Percentiles rank a stretch among this genome's conserved stretches.
phyloP scores from a whole-genome alignment of 257 asterid genomes.

The Solanum tacnaense region DNA sequence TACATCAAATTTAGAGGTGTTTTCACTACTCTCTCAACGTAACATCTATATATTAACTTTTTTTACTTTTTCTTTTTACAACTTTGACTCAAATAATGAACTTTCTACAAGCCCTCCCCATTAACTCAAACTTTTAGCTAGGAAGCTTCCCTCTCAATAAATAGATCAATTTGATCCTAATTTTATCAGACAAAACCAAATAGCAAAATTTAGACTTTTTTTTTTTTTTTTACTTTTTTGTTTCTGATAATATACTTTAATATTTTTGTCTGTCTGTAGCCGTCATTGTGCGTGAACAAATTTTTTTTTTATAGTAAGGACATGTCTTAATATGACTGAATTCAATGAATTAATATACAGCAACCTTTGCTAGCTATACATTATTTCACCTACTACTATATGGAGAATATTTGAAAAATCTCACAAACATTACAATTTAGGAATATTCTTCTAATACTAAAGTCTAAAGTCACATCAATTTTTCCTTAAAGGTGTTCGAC shows the following conservation, averaged over 20 bases:
- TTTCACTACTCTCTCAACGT: background rate
- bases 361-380: background rate
- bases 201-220: background rate
- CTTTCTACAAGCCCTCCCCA: background rate
- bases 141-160: background rate
- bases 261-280: background rate
- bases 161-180: background rate
- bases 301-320: background rate
- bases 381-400: background rate
- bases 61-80: background rate
- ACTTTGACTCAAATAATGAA: background rate
- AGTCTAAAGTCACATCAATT: background rate
- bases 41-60: too few species aligned
- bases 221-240: background rate
- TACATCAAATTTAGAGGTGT: accelerated
- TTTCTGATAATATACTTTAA: background rate
- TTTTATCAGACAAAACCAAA: background rate
- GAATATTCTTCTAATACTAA: background rate
- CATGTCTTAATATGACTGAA: background rate
- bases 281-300: background rate
- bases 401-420: background rate
- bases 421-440: background rate
- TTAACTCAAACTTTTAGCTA: background rate
- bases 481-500: too few species aligned
- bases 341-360: background rate